phyloP scores from a whole-genome alignment of 176 grass and related monocot genomes.

The Alopecurus myosuroides region DNA sequence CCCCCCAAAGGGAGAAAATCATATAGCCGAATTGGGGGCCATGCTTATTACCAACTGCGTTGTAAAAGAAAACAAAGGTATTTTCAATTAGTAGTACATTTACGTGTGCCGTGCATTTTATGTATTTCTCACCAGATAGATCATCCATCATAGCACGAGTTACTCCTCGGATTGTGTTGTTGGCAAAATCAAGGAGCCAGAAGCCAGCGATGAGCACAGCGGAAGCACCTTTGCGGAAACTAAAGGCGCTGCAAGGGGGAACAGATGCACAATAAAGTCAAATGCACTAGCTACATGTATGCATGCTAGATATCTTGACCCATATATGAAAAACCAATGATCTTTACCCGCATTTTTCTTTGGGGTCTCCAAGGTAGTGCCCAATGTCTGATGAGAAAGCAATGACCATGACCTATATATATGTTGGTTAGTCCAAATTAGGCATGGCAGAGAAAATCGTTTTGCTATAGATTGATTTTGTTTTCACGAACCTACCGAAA shows the following conservation, averaged over 20 bases:
- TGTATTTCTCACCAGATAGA: neutral
- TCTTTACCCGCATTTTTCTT: neutral
- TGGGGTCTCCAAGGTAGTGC: neutral
- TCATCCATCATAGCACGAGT: neutral
- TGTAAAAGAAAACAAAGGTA: neutral
- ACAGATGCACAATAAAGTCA: neutral
- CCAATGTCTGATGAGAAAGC: neutral
- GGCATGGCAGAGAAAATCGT: neutral
- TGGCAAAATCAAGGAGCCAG: neutral
- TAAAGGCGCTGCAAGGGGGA: neutral
- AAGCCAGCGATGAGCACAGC: neutral
- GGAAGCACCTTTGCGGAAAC: neutral
- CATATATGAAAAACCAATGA: neutral
- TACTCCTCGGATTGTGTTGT: neutral
- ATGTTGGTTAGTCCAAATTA: neutral
- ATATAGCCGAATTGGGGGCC: neutral
- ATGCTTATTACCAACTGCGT: neutral
- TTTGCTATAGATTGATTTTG: neutral
- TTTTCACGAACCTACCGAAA: neutral
- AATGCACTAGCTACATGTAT: neutral
- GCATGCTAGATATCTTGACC: neutral
- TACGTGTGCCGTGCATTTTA: neutral
- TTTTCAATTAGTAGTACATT: neutral
- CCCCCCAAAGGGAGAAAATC: neutral
- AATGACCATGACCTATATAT: neutral